Percentiles rank a stretch among this genome's conserved stretches.
These are phyloP conservation scores for Fagopyrum tataricum DNA, from an alignment of 148 eudicot species.

Conservation along the genomic window DNA sequence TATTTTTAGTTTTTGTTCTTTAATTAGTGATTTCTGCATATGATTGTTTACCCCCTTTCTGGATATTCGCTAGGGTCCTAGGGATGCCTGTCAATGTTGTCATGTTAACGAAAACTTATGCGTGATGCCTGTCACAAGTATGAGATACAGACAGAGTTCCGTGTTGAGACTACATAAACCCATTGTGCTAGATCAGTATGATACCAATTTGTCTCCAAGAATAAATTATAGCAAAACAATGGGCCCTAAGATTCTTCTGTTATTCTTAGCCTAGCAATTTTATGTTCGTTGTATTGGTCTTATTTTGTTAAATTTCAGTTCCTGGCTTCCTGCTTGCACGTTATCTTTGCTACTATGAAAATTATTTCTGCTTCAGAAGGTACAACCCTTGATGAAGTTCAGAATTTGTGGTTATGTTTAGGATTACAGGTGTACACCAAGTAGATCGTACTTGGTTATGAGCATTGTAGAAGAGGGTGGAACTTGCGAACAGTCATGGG, in stretches of 20 bases:
- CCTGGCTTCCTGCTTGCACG: not conserved
- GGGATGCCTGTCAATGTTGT: too few relatives aligned
- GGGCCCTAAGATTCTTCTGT: not conserved
- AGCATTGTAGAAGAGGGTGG: slow-evolving; percentile 4
- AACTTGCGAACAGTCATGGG: slow-evolving; percentile 58
- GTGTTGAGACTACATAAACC: not conserved
- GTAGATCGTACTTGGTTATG: not conserved
- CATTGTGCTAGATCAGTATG: not conserved
- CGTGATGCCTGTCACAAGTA: too few relatives aligned
- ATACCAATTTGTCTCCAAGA: not conserved
- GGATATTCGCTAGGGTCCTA: too few relatives aligned
- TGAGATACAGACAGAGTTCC: too few relatives aligned
- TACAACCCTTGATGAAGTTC: not conserved
- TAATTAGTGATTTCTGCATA: not conserved
- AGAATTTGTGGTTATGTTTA: not conserved
- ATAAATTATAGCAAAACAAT: too few relatives aligned
- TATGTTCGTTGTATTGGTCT: not conserved
- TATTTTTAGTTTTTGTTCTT: not conserved
- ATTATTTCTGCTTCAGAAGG: not conserved
- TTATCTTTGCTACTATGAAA: not conserved
- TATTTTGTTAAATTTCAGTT: not conserved
- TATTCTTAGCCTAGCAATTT: not conserved
- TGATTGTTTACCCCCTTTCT: not conserved
- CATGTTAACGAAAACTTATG: too few relatives aligned
- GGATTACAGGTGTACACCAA: not conserved